Conservation (phyloP, 1,139 yeast genomes). For the Hansenula sp. region DNA sequence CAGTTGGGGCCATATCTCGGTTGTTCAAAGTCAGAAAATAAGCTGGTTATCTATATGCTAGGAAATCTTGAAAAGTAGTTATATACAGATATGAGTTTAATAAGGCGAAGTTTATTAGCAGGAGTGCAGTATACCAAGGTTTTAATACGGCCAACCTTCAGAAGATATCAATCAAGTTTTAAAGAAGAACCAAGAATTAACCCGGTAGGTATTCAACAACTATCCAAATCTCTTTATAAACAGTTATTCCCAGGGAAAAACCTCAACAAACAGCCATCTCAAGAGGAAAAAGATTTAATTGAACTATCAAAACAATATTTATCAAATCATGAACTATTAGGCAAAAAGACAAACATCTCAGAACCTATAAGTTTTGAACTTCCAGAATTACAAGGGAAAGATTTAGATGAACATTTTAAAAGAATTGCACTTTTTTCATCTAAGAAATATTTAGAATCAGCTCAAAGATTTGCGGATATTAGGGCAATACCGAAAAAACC, state of each 20-base stretch:
- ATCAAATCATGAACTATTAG: constrained; percentile 60
- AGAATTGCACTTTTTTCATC: constrained; percentile 58
- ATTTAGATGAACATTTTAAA: constrained; percentile 82
- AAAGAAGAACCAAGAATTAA: constrained; percentile 52
- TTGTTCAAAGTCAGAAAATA: too few relatives aligned
- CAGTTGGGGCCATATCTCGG: too few relatives aligned
- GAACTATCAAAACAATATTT: constrained; percentile 62
- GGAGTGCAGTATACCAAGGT: too few relatives aligned
- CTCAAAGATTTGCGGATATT: constrained; percentile 32
- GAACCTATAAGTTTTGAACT: constrained; percentile 59
- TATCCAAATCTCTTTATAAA: constrained; percentile 51
- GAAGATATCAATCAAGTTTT: not conserved
- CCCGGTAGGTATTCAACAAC: constrained; percentile 68
- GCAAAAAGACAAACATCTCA: constrained; percentile 66
- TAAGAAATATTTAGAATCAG: constrained; percentile 57
- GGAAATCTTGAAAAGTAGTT: too few relatives aligned
- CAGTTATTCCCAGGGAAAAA: constrained; percentile 53
- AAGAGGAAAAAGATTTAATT: constrained; percentile 35
- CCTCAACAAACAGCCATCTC: constrained; percentile 16
- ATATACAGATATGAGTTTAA: too few relatives aligned
- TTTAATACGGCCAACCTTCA: not conserved
- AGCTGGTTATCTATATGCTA: too few relatives aligned
- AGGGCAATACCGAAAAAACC: constrained; percentile 45
- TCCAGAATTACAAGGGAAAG: constrained; percentile 66
- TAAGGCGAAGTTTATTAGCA: too few relatives aligned